Evolutionary conservation across 257 asterid genomes (phyloP).

Genomic region (Solanum corneliomulleri): DNA sequence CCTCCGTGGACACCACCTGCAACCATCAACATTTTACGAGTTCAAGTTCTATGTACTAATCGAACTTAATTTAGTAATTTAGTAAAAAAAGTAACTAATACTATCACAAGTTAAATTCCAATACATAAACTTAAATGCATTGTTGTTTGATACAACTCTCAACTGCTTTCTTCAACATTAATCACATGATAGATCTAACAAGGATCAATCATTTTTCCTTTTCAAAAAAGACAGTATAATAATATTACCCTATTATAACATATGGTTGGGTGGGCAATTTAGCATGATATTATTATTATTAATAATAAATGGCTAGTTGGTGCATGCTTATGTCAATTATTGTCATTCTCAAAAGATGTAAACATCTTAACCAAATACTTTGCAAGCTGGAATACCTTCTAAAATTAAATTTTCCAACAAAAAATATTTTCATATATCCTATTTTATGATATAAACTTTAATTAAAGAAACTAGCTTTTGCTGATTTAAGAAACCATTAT

Average conservation of each 20-base stretch:
- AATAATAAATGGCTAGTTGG: background rate
- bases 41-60: background rate
- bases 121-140: background rate
- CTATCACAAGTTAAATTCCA: background rate
- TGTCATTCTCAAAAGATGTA: background rate
- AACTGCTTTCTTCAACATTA: background rate
- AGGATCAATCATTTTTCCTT: background rate
- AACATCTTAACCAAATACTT: background rate
- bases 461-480: background rate
- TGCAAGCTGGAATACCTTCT: slow-evolving; percentile 1
- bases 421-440: background rate
- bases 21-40: background rate
- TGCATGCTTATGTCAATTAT: background rate
- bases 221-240: background rate
- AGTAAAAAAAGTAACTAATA: background rate
- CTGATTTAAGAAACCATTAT: background rate
- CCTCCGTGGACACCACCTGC: slow-evolving; percentile 93
- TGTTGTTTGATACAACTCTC: background rate
- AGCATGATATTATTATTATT: background rate
- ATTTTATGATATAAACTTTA: background rate
- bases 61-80: background rate
- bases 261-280: background rate
- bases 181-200: background rate
- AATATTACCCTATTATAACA: background rate
- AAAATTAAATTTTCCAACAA: background rate